Evolutionary conservation across 2,329 filamentous ascomycete species (phyloP).

Genomic region (Pseudohalonectria lignicola): DNA sequence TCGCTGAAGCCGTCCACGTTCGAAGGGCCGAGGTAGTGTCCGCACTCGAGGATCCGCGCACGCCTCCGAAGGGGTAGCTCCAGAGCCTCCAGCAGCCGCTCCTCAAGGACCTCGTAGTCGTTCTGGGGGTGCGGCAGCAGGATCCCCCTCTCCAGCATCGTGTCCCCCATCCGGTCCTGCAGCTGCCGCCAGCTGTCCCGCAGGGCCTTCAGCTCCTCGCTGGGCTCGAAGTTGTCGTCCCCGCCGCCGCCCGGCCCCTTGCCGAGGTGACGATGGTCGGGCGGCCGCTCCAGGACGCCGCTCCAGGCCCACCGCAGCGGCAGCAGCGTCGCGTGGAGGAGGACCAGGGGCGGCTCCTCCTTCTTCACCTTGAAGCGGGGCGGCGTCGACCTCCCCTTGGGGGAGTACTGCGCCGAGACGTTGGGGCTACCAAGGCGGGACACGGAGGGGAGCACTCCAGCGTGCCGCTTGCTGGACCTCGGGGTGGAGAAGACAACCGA

Average conservation of each 20-base stretch:
- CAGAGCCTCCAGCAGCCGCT: constrained; percentile 63
- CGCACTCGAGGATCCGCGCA: constrained; percentile 64
- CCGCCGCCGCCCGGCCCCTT: constrained; percentile 11
- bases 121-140: constrained; percentile 68
- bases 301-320: constrained; percentile 58
- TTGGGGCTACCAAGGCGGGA: constrained; percentile 46
- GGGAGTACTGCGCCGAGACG: constrained; percentile 38
- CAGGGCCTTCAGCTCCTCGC: constrained; percentile 35
- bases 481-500: constrained; percentile 36
- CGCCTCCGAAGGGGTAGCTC: constrained; percentile 54
- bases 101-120: constrained; percentile 71
- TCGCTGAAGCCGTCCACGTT: constrained; percentile 31
- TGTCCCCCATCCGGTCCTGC: constrained; percentile 60
- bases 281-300: constrained; percentile 32
- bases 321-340: constrained; percentile 68
- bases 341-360: constrained; percentile 54
- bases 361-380: constrained; percentile 44
- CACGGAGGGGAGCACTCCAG: constrained; percentile 19
- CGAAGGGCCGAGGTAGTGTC: constrained; percentile 59
- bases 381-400: constrained; percentile 42
- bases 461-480: constrained; percentile 33
- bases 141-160: constrained; percentile 62
- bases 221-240: constrained; percentile 31
- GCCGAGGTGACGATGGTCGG: constrained; percentile 13
- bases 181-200: constrained; percentile 56